Evolutionary conservation across 192 early-diverging fungal species (phyloP).

Genomic region (Coemansia sp.): DNA sequence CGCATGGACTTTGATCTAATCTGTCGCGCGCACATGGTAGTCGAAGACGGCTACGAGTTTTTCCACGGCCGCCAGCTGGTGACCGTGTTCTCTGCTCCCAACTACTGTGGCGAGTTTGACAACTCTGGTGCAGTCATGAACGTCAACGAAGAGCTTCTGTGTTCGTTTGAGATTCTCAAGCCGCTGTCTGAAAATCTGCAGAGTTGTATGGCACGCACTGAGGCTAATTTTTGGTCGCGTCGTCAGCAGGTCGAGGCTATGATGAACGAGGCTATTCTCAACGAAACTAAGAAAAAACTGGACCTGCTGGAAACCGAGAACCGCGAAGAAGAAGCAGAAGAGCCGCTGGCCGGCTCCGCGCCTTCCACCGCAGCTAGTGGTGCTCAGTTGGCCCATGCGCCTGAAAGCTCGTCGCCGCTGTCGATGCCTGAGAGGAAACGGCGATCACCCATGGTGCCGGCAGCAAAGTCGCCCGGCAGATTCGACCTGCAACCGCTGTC

Average conservation of each 20-base stretch:
- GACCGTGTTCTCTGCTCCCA: conserved; percentile 93
- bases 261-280: conserved; percentile 43
- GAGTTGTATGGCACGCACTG: conserved; percentile 48
- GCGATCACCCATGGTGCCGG: conserved; percentile 1
- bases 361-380: background rate
- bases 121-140: conserved; percentile 89
- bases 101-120: conserved; percentile 98
- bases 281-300: conserved; percentile 24
- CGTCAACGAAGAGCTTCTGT: conserved; percentile 87
- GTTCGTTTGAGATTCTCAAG: conserved; percentile 84
- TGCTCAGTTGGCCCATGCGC: background rate
- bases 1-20: conserved; percentile 91
- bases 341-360: background rate
- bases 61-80: conserved; percentile 88
- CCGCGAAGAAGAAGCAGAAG: background rate
- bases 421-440: background rate
- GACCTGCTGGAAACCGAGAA: conserved; percentile 9
- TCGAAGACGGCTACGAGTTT: conserved; percentile 98
- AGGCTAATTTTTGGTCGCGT: conserved; percentile 47
- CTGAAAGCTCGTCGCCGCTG: background rate
- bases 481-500: conserved; percentile 32
- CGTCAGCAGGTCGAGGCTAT: conserved; percentile 51
- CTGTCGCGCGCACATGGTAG: conserved; percentile 92
- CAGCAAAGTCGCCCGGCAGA: conserved; percentile 11
- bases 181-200: conserved; percentile 54